These are phyloP conservation scores for Carex scoparia DNA, from an alignment of 176 grass and related monocot species.

Conservation along the genomic window DNA sequence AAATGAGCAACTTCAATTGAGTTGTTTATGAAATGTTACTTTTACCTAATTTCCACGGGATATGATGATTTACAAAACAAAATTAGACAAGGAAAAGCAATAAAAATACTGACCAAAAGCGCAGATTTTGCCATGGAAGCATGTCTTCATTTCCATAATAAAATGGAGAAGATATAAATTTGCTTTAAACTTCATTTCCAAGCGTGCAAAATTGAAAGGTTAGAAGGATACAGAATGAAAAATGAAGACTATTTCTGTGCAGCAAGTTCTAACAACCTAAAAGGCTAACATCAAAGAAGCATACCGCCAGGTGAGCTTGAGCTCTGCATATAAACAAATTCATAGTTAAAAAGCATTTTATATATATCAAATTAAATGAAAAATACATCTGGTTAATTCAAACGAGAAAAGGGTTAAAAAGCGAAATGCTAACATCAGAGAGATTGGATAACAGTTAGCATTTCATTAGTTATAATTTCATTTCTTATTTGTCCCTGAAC, in stretches of 20 bases:
- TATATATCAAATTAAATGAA: neutral
- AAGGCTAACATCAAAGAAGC: neutral
- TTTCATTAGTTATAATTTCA: neutral
- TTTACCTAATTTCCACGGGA: neutral
- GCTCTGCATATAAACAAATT: neutral
- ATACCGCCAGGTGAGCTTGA: neutral
- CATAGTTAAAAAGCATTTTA: neutral
- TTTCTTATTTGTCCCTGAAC: neutral
- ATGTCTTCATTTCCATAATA: conserved; percentile 76
- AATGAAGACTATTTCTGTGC: neutral
- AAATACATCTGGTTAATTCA: neutral
- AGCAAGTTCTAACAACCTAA: neutral
- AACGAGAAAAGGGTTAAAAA: neutral
- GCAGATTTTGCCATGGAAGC: conserved; percentile 90
- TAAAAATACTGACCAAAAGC: conserved; percentile 69
- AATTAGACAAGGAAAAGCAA: conserved; percentile 11
- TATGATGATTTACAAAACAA: neutral
- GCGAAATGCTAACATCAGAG: neutral
- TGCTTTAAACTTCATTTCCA: no score
- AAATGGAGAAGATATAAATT: conserved; percentile 31
- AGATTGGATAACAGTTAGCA: neutral
- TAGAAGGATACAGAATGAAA: neutral
- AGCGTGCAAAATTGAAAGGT: neutral
- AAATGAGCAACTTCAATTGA: neutral
- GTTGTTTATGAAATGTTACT: neutral